Evolutionary conservation across 2,329 filamentous ascomycete genomes (phyloP), one percentile per base, ranked within the genome.

Genomic region (Nannizziopsis arthrosporioides): DNA sequence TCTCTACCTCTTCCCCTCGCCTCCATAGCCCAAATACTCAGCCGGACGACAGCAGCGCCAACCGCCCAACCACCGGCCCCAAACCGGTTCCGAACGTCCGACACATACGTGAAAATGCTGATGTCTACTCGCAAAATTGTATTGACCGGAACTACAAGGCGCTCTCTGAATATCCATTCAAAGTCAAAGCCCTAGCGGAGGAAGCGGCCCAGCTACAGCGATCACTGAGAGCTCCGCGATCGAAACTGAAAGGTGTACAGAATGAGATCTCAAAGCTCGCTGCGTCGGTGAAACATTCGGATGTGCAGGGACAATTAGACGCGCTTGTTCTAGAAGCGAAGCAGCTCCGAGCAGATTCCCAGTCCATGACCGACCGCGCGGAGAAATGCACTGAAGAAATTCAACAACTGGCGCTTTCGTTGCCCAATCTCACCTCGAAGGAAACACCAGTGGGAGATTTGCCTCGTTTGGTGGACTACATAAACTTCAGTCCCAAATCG

Each of bases 371-470:
- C 32, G 52, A 53, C 17, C 61, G 57, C 51, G 64, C 60, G 50
- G 56, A 56, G 41, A 56, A 51, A 40, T 68, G 61, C 53, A 69
- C 55, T 56, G 68, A 62, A 27, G 80, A 89, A 61, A 89, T 94
- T 64, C 76, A 85, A 53, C 67, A 69, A 34, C 75, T 95, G 49
- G 88, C 88, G 1, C 71, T 85, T 1, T 77, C 83, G 40, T 73
- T 96, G 44, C 92, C 92, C 10, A 98, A 96, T 67, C 73, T 94
- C 51, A 94, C 87, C 50, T 85, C 81, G 61, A 65, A 74, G 3
- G 70, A 80, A 44, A 93, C 89, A 11, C 92, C 92, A 0, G 71
- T 80, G 30, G 84, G 85, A 44, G 65, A 74, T 36, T 73, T 82
- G 51, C 76, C 84, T 1, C 67, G 70, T 35, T 66, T 93, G 4